These are phyloP conservation scores for Irpex lacteus DNA, from an alignment of 1,284 basidiomycete species.

Conservation along the genomic window DNA sequence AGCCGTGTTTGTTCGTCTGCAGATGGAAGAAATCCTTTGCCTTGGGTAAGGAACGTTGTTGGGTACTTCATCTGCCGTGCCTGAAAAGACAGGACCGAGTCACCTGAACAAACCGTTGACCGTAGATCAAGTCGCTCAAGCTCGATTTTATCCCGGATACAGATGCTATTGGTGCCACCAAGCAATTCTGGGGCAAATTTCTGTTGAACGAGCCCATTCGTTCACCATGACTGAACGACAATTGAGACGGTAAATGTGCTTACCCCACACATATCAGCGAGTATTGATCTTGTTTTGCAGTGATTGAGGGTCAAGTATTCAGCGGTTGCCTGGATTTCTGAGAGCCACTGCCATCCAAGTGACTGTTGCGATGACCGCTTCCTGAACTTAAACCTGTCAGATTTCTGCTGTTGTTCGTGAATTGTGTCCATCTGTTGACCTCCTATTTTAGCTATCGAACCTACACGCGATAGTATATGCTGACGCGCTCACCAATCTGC, in stretches of 20 bases:
- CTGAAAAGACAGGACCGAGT: not conserved
- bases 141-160: not conserved
- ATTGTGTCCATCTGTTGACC: not conserved
- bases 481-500: conserved; percentile 40
- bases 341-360: conserved; percentile 35
- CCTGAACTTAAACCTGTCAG: not conserved
- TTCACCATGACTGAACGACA: not conserved
- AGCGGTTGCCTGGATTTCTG: conserved; percentile 46
- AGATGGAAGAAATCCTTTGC: not conserved
- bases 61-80: conserved; percentile 1
- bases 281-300: conserved; percentile 41
- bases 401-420: not conserved
- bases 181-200: not conserved
- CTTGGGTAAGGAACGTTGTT: not conserved
- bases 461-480: not conserved
- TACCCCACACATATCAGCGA: conserved; percentile 29
- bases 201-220: not conserved
- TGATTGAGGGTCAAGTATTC: conserved; percentile 43
- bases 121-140: not conserved
- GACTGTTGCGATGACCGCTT: not conserved
- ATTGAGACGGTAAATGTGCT: conserved; percentile 7
- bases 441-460: not conserved
- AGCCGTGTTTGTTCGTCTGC: not conserved
- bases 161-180: not conserved
- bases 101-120: not conserved